Evolutionary conservation across 345 rosid species (phyloP), one percentile per base, ranked within the genome.

Genomic region (thale cress (Arabidopsis thaliana)): DNA sequence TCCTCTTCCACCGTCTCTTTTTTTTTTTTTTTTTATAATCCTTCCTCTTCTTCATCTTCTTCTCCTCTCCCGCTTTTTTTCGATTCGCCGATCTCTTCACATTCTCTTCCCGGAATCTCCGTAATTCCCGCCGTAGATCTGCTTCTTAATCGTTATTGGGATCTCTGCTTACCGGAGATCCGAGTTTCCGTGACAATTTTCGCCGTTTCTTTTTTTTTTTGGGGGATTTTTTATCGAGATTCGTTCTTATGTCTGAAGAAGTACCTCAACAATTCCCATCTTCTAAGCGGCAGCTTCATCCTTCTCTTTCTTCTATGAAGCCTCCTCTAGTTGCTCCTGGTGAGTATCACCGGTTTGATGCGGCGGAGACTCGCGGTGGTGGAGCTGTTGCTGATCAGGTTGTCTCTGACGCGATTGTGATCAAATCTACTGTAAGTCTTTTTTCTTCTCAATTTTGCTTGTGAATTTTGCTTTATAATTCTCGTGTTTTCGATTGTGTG

Each of bases 331-430:
- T 77, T 67, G 74, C 85, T 69, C 86, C 96, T 13, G 89, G 76
- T 4, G 96, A 90, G 81, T 88, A 89, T 67, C 99, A 90, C 80
- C 85, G 88, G 41, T 89, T 95, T 73, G 74, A 74, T 34, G 42
- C 81, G 50, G 76, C 79, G 57, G 85, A 71, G 51, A 77, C 84
- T 12, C 85, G 81, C 12, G 73, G 63, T 0, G 71, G 25, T n/a
- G 80, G 82, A 38, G 59, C 34, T 67, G 51, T 79, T 69, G 58
- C 79, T 76, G 91, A 86, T 86, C 93, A 78, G 37, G 83, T 77
- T 34, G 84, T 78, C 46, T 51, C 83, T 12, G 99, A 90, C 13
- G 86, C 80, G 38, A 82, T 90, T 25, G 81, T 87, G 28, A 79
- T 87, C 44, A 89, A 85, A 80, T 78, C 96, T 63, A 83, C 91